A percentile compares a stretch with the other conserved stretches of the same genome.
These are phyloP conservation scores for Mucor circinelloides DNA, from an alignment of 371 early-diverging fungal genomes.

Conservation along the genomic window DNA sequence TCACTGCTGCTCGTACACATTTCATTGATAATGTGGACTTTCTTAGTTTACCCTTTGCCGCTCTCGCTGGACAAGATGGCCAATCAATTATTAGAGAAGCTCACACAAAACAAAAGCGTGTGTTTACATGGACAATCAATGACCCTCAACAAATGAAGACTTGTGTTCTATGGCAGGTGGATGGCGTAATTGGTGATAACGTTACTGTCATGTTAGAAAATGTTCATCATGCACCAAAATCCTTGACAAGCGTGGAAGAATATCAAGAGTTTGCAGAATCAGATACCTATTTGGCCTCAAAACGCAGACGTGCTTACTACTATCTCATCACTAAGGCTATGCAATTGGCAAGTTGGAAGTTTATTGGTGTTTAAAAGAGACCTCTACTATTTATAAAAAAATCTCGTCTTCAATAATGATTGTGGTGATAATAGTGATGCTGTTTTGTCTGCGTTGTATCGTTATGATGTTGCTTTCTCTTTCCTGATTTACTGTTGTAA, in stretches of 20 bases:
- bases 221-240: constrained; percentile 23
- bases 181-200: constrained; percentile 61
- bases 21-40: constrained; percentile 55
- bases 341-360: constrained; percentile 24
- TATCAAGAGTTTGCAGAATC: constrained; percentile 16
- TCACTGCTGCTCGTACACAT: constrained; percentile 50
- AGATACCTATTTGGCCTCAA: constrained; percentile 20
- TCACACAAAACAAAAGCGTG: constrained; percentile 48
- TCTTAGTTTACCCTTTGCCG: constrained; percentile 57
- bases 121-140: constrained; percentile 68
- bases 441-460: background rate
- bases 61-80: constrained; percentile 49
- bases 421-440: background rate
- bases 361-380: constrained; percentile 12
- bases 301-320: constrained; percentile 20
- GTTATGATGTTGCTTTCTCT: background rate
- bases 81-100: constrained; percentile 55
- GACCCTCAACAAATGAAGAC: constrained; percentile 50
- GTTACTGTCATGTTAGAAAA: constrained; percentile 41
- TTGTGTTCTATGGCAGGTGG: constrained; percentile 52
- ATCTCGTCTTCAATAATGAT: background rate
- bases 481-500: background rate
- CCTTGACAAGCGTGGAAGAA: constrained; percentile 15
- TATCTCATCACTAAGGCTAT: constrained; percentile 19
- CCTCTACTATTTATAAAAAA: background rate